Conservation (phyloP, 495 filamentous ascomycete species). For the Talaromyces adpressus region DNA sequence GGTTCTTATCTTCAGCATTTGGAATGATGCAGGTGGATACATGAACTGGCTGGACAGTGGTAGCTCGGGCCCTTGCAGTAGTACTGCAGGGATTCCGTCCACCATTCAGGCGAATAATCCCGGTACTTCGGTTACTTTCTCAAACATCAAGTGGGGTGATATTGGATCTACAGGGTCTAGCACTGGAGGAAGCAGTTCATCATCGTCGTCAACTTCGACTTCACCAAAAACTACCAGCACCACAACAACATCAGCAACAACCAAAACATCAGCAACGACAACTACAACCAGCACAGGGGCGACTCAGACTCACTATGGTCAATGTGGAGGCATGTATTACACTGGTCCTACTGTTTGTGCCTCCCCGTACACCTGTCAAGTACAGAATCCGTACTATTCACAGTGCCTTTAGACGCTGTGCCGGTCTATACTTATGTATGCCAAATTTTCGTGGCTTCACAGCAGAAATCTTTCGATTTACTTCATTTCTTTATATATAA, state of each 20-base stretch:
- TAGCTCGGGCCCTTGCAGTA: constrained; percentile 51
- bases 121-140: constrained; percentile 24
- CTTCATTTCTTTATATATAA: background rate
- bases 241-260: background rate
- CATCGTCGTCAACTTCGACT: background rate
- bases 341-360: constrained; percentile 41
- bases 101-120: constrained; percentile 23
- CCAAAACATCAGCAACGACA: background rate
- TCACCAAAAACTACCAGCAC: background rate
- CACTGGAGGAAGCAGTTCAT: background rate
- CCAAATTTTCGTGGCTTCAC: background rate
- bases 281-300: background rate
- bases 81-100: constrained; percentile 24
- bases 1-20: constrained; percentile 59
- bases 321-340: constrained; percentile 45
- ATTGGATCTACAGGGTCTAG: constrained; percentile 22
- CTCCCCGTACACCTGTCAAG: constrained; percentile 34
- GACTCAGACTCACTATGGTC: constrained; percentile 31
- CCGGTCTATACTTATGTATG: background rate
- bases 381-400: constrained; percentile 40
- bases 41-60: constrained; percentile 60
- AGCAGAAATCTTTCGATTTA: background rate
- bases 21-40: constrained; percentile 50
- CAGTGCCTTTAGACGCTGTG: constrained; percentile 29
- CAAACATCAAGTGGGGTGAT: constrained; percentile 31